Base-by-base conservation (phyloP, 2,329 filamentous ascomycete species). In the Claviceps sp. region DNA sequence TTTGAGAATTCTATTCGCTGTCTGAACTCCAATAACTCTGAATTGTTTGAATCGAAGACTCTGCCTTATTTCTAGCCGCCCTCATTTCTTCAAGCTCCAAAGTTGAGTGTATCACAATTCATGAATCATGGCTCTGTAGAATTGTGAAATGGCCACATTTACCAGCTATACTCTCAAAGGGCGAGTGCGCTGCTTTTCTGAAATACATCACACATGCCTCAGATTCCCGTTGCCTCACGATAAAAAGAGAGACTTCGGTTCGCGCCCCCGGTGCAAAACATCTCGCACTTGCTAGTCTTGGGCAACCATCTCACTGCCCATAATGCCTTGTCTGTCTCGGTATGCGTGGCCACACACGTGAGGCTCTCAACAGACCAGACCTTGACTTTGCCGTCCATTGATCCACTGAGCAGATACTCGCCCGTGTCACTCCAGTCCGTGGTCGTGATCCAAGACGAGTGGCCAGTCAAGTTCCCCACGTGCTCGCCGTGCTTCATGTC, bases 351-450 rank as follows among this genome's bases (percentile, higher is more conserved):
- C 45, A 98, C 93, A 64, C 93, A 97, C 4, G 77, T 76, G 52
- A 82, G 79, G 37, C 83, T 79, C 61, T 95, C 89, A 54, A 96
- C 79, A 34, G 88, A 91, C 93, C 93, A 98, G 34, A 97, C 87
- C 69, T 95, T 96, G 55, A 87, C 88, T 67, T 95, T 96, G 40
- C 93, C 91, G 63, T 97, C 90, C 66, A 94, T 89, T 1, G 86
- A 82, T 47, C 89, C 88, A 62, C 86, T 94, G 2, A 97, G 75
- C 13, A 98, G 72, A 66, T 87, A 95, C 69, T 97, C 91, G 47
- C 93, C 93, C 4, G 87, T 94, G 62, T 87, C 81, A 65, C 85
- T 97, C 89, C 91, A 98, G 65, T 95, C 89, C 44, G 97, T 73
- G 36, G 85, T 85, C 55, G 91, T 86, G 58, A 98, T 83, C 93